Percentiles rank a stretch among this genome's conserved stretches.
Evolutionary conservation across 495 filamentous ascomycete species (phyloP).

Genomic region (Penicillium pulvis): DNA sequence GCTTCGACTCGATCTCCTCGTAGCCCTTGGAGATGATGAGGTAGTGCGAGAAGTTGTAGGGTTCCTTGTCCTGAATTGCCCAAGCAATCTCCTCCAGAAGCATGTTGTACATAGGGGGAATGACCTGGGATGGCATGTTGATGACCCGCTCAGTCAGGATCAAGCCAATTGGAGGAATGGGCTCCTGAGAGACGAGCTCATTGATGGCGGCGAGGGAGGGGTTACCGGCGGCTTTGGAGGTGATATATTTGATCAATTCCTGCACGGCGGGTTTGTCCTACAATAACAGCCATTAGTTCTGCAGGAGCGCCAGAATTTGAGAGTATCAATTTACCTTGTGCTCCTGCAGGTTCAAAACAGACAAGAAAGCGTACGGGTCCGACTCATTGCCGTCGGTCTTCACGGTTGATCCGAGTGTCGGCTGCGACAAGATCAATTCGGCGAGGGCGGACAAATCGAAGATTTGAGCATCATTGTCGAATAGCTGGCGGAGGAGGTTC

Average conservation of each 20-base stretch:
- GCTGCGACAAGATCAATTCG: constrained; percentile 87
- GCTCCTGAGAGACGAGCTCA: constrained; percentile 54
- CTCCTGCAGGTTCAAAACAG: constrained; percentile 80
- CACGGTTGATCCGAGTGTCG: constrained; percentile 86
- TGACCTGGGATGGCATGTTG: constrained; percentile 90
- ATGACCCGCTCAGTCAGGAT: constrained; percentile 89
- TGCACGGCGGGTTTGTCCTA: constrained; percentile 70
- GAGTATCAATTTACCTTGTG: constrained; percentile 55
- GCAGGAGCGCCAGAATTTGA: neutral
- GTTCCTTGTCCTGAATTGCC: constrained; percentile 88
- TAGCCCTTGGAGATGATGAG: constrained; percentile 89
- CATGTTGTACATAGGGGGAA: constrained; percentile 97
- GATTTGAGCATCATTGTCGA: constrained; percentile 81
- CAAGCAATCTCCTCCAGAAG: constrained; percentile 88
- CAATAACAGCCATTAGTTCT: constrained; percentile 8
- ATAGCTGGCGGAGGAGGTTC: constrained; percentile 85
- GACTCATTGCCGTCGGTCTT: constrained; percentile 93
- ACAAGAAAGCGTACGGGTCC: constrained; percentile 93
- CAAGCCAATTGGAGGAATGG: constrained; percentile 68
- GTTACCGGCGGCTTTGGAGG: constrained; percentile 56
- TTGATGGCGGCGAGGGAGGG: constrained; percentile 56
- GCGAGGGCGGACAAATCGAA: constrained; percentile 85
- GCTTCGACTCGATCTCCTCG: constrained; percentile 76
- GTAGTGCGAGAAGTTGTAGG: constrained; percentile 92
- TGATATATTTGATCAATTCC: constrained; percentile 70